Base-by-base conservation (phyloP, 805 yeast genomes). In the Candida glaebosa region DNA sequence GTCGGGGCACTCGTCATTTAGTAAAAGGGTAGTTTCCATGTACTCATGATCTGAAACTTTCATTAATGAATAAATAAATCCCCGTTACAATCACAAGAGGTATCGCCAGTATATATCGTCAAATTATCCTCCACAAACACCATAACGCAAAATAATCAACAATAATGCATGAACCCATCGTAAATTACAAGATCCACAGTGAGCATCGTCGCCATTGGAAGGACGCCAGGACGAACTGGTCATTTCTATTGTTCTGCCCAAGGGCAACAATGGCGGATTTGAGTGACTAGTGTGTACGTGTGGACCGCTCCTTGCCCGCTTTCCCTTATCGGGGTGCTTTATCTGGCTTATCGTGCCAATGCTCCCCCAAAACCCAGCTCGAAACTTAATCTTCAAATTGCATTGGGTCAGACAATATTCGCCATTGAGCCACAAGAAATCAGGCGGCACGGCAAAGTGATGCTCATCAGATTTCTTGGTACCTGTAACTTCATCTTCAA, bases 1-100 rank as follows among this genome's bases (percentile, higher is more conserved):
- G 14, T 14, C 31, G 9, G 14, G 5, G 14, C 14, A 12, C 31
- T 28, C 31, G 12, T 28, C 16, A 28, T 28, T 16, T 28, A 28
- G 16, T 28, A 28, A 28, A 12, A 28, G 16, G 5, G 34, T 32
- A 8, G 34, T 14, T 32, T 32, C 20, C 34, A 34, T 34, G 10
- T 17, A 19, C 6, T 14, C 34, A 31, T 33, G 26, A 22, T 22
- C 26, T 22, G 26, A n/a, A n/a, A n/a, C n/a, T n/a, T n/a, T n/a
- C n/a, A n/a, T n/a, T 22, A 22, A 22, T 7, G 26, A 22, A 22
- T 22, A 22, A 7, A 22, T 22, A 22, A 22, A 22, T 22, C 10
- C 26, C 26, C 26, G 9, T 22, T 22, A 22, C 9, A 7, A 22
- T 22, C 26, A 22, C 26, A 10, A 22, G 26, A 22, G 26, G 10